Percentiles rank a stretch among this genome's conserved stretches.
phyloP scores from a whole-genome alignment of 2,329 filamentous ascomycete species.

The Acrocalymma vagum region DNA sequence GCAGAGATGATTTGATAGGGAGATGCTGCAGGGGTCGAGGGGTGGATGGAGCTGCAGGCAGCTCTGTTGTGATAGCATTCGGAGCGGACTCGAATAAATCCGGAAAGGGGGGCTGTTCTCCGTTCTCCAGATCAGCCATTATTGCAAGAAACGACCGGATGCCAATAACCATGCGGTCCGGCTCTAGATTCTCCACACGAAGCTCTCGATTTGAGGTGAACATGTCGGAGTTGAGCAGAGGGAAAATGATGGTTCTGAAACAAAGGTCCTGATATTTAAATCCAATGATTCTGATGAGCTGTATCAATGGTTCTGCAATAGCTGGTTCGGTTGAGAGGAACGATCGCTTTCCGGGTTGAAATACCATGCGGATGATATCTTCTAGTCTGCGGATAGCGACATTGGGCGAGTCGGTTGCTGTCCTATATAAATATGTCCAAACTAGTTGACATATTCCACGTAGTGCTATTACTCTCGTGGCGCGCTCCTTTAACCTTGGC shows the following conservation, averaged over 20 bases:
- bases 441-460: slow-evolving; percentile 89
- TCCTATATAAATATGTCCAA: slow-evolving; percentile 92
- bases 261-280: slow-evolving; percentile 94
- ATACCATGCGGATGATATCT: slow-evolving; percentile 83
- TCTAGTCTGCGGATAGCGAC: slow-evolving; percentile 81
- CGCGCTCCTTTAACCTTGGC: slow-evolving; percentile 83
- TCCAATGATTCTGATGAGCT: slow-evolving; percentile 92
- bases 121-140: slow-evolving; percentile 90
- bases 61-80: slow-evolving; percentile 49
- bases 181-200: slow-evolving; percentile 90
- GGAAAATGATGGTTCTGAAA: slow-evolving; percentile 92
- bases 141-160: slow-evolving; percentile 93
- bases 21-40: slow-evolving; percentile 41
- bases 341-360: slow-evolving; percentile 81
- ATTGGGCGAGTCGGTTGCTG: slow-evolving; percentile 73
- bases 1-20: slow-evolving; percentile 46
- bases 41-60: slow-evolving; percentile 40
- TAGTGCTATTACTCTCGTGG: slow-evolving; percentile 79
- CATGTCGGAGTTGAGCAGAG: slow-evolving; percentile 90
- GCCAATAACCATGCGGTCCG: slow-evolving; percentile 96
- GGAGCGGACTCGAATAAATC: slow-evolving; percentile 64
- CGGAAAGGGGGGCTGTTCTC: slow-evolving; percentile 86
- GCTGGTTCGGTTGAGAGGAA: slow-evolving; percentile 83
- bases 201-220: slow-evolving; percentile 80
- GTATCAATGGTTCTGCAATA: slow-evolving; percentile 90